Base-by-base conservation (phyloP, 345 rosid genomes). In the Gossypium raimondii region DNA sequence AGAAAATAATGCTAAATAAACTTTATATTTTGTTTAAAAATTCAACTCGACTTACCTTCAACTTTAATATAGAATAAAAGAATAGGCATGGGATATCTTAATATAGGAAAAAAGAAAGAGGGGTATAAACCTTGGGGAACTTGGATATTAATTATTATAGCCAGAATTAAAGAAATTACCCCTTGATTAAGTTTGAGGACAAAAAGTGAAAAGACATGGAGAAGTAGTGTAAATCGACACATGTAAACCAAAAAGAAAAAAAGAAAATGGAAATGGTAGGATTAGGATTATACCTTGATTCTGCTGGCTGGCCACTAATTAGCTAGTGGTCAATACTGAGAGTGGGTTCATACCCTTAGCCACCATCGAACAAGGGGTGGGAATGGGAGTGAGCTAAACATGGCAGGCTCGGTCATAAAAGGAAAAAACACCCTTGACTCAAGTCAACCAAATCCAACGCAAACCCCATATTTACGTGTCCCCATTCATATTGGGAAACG, bases 281-380 rank as follows among this genome's bases (percentile, higher is more conserved):
- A 13, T 3, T 4, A 24, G 67, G 78, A 81, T 79, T 75, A 78
- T 73, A 47, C 85, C 24, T 18, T 57, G 77, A 78, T 76, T 75
- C 64, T 50, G 84, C 78, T 60, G 82, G 82, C 84, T 84, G 85
- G 81, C 81, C 75, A 74, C 72, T 83, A 82, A 68, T 68, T 24
- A 25, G 29, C 51, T 17, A 43, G 16, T 60, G 75, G 62, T 56
- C 17, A 44, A 38, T 6, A 44, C 58, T 24, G 56, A n/a, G 53
- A 59, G 38, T 53, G 74, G 70, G 72, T 22, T 75, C 27, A 25
- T 43, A 43, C 16, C 60, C 55, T 51, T 53, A 13, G 3, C 25
- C 70, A 74, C 63, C 43, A 18, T 74, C 58, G 16, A 41, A 2
- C 2, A 14, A 50, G 0, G 45, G 59, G 41, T 34, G 41, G 41